A percentile compares a stretch with the other conserved stretches of the same genome.
Conservation (phyloP, 192 early-diverging fungal species). For the Backusella sp. region DNA sequence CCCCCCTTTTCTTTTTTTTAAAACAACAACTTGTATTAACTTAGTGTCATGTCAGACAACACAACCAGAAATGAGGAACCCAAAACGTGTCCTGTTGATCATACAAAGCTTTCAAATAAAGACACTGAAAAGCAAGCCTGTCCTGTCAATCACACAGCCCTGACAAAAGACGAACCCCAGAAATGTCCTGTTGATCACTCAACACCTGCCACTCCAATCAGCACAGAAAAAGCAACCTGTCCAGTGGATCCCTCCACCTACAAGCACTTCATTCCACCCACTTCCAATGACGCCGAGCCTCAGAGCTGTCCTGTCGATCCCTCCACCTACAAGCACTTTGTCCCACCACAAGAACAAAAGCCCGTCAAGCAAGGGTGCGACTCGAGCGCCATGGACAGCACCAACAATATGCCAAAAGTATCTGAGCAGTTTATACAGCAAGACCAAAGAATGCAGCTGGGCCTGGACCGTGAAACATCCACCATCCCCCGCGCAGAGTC, state of each 20-base stretch:
- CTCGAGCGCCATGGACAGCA: constrained; percentile 45
- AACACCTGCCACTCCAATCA: not conserved
- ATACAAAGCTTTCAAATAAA: constrained; percentile 14
- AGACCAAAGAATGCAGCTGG: constrained; percentile 49
- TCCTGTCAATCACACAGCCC: constrained; percentile 52
- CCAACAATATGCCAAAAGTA: constrained; percentile 63
- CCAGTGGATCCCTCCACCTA: constrained; percentile 47
- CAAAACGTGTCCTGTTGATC: constrained; percentile 40
- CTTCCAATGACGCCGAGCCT: constrained; percentile 14
- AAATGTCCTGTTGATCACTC: constrained; percentile 43
- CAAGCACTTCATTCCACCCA: constrained; percentile 43
- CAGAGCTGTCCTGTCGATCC: constrained; percentile 59
- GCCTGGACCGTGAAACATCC: constrained; percentile 66
- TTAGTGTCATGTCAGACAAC: constrained; percentile 42
- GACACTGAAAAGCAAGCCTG: constrained; percentile 29
- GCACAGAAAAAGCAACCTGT: constrained; percentile 16
- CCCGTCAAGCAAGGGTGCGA: constrained; percentile 26
- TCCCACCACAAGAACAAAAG: constrained; percentile 26
- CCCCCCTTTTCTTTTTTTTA: not conserved
- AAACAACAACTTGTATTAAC: not conserved
- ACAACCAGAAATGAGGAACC: constrained; percentile 25
- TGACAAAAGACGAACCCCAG: constrained; percentile 17
- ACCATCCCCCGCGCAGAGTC: constrained; percentile 71
- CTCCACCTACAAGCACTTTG: constrained; percentile 48
- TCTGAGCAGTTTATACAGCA: constrained; percentile 47